phyloP scores from a whole-genome alignment of 176 grass and related monocot species.

The Raddia distichophylla region DNA sequence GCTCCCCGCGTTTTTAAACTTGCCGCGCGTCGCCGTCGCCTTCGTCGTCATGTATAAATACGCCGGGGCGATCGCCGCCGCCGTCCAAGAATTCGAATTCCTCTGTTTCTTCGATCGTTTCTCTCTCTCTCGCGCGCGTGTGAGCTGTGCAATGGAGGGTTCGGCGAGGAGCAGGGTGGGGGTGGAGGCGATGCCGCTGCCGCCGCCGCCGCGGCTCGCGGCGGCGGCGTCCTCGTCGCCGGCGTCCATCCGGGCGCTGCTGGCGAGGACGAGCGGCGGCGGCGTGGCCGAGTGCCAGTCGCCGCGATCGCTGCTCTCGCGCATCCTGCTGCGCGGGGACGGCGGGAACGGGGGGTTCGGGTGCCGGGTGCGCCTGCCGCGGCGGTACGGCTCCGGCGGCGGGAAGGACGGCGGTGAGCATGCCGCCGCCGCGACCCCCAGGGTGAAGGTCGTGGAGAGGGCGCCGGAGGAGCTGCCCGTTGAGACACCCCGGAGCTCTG shows the following conservation, averaged over 20 bases:
- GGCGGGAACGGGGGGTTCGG: conserved; percentile 39
- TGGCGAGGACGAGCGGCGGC: neutral
- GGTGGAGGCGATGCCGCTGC: conserved; percentile 27
- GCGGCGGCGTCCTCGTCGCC: neutral
- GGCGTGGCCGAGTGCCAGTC: conserved; percentile 42
- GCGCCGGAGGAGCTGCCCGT: conserved; percentile 30
- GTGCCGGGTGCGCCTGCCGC: conserved; percentile 56
- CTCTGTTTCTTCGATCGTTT: neutral
- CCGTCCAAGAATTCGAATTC: conserved; percentile 39
- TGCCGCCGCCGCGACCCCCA: neutral
- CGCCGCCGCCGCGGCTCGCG: conserved; percentile 43
- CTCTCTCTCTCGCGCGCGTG: neutral
- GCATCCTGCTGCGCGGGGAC: conserved; percentile 49
- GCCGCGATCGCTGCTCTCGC: conserved; percentile 61
- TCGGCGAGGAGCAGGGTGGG: conserved; percentile 1
- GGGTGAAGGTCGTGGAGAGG: conserved; percentile 50
- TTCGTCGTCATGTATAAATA: conserved; percentile 43
- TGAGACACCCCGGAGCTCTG: conserved; percentile 56
- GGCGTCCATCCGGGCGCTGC: conserved; percentile 43
- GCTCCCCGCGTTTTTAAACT: conserved; percentile 16
- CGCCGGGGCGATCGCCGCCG: neutral
- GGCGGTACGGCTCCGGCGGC: conserved; percentile 13
- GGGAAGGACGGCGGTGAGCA: conserved; percentile 36
- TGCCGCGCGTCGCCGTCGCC: neutral
- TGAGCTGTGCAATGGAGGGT: conserved; percentile 30